Base-by-base conservation (phyloP, 176 grass and related monocot genomes). In the Dendrocalamus sinicus region DNA sequence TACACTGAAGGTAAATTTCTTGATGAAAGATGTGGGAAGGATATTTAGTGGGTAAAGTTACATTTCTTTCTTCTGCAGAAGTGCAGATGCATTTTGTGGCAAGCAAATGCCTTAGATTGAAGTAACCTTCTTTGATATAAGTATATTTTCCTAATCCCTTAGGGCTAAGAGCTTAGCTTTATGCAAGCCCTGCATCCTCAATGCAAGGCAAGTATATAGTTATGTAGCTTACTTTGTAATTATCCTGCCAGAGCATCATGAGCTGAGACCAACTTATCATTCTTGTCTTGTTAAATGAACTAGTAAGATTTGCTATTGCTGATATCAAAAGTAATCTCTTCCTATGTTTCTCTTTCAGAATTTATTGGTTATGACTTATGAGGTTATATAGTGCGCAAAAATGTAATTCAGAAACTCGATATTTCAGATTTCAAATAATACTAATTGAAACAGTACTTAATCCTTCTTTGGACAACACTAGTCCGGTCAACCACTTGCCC, bases 161-260 rank as follows among this genome's bases (percentile, higher is more conserved):
- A 52, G 41, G 41, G 53, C 20, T 17, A 64, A 32, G 8, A 19
- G 30, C 2, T 44, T 83, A 43, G 20, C 59, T 83, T 58, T 17
- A 55, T 58, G 73, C 40, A 68, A 20, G 9, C 12, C 35, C 44
- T 67, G 54, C 58, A 59, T 77, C 74, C 57, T 67, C 24, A 76
- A 72, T 86, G 20, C 50, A 59, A 35, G 67, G 14, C 19, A n/a
- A 55, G 12, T 55, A 50, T 50, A 50, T 68, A 30, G 24, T 61
- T 61, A 68, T 35, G 2, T 52, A 68, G 60, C 26, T 77, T 28
- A 59, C 28, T 74, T 41, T 91, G 23, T 70, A 61, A 80, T 84
- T 87, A 54, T 70, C 45, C n/a, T 67, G 67, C 22, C 20, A 67
- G 51, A 67, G 23, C 59, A 79, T 65, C 47, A 54, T 39, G 67